Base-by-base conservation (phyloP, 169 alveolate species). In the Plasmodium relictum region DNA sequence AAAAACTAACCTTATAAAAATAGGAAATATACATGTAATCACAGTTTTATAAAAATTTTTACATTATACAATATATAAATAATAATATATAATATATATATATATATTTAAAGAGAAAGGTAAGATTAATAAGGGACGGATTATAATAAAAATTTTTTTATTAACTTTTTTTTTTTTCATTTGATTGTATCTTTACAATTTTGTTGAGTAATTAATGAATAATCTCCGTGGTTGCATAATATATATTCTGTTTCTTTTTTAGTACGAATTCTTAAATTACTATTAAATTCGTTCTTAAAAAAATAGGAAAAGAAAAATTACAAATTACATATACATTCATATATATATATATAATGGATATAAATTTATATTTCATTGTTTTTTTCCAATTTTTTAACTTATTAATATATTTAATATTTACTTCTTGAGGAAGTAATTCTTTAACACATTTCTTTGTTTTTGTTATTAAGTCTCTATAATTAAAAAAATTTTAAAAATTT, bases 341-440 rank as follows among this genome's bases (percentile, higher is more conserved):
- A 6, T 44, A 68, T 44, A n/a, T 52, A 8, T 31, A 54, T 70
- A 48, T 45, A 22, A 31, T 31, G 6, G 16, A 31, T 31, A n/a
- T 70, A 26, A 22, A 1, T 24, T 0, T 70, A 39, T 14, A 8
- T 71, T 52, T 72, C 10, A 6, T 52, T 72, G 1, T 24, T 12
- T 52, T 26, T 54, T 37, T 39, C 10, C 26, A 10, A 41, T 56
- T n/a, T 26, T 41, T 31, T 20, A 16, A 24, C 14, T 8, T 65
- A 20, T 45, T 18, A 14, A 24, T 12, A 16, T 45, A n/a, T 78
- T 78, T 20, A 20, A 59, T 78, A 45, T 65, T 65, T 54, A 78
- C 89, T 56, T 78, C 89, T 65, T 78, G 89, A 26, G 89, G 89
- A 66, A 78, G 76, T 59, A 78, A 78, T 39, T 78, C 89, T 58